Conservation (phyloP, 129 eudicot genomes). For the Mikania micrantha region DNA sequence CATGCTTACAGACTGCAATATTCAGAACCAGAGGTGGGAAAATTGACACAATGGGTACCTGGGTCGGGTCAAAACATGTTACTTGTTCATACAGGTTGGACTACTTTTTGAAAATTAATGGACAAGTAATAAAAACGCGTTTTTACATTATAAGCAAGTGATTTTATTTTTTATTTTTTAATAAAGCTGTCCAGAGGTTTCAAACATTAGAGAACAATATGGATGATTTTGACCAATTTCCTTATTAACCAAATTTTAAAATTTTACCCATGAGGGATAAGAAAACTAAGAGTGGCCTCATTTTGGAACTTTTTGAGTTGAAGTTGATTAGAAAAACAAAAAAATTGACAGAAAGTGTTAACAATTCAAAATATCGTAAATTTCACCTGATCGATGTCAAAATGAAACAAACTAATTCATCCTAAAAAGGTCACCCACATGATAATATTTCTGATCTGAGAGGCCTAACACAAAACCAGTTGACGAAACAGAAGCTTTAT, state of each 20-base stretch:
- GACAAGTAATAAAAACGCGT: background rate
- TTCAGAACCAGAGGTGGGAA: background rate
- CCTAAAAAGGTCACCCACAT: background rate
- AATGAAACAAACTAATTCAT: background rate
- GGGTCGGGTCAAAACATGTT: background rate
- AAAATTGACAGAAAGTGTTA: background rate
- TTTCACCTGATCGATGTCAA: slow-evolving; percentile 5
- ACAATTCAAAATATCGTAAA: background rate
- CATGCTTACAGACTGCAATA: background rate
- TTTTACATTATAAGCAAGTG: background rate
- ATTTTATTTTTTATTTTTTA: background rate
- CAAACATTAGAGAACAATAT: background rate
- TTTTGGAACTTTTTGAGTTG: background rate
- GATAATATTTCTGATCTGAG: slow-evolving; percentile 8
- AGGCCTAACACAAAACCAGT: background rate
- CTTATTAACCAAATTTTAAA: background rate
- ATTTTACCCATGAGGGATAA: background rate
- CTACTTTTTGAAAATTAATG: background rate
- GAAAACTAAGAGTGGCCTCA: background rate
- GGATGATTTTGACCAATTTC: background rate
- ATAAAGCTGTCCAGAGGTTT: background rate
- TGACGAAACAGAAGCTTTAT: background rate
- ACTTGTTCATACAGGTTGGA: background rate
- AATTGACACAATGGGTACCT: background rate
- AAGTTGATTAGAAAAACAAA: background rate